phyloP scores from a whole-genome alignment of 495 filamentous ascomycete species.

The Penicillium steckii region DNA sequence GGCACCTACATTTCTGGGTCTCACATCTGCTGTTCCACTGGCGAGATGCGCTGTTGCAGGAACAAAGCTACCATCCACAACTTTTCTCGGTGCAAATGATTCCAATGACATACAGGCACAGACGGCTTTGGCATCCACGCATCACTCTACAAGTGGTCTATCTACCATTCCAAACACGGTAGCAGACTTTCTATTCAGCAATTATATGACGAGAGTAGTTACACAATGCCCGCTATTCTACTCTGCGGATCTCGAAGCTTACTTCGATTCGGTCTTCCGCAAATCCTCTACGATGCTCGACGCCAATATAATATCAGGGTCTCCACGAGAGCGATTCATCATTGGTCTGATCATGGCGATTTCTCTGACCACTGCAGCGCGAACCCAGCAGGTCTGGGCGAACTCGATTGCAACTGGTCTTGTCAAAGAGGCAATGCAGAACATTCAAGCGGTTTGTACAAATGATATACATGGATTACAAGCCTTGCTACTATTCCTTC shows the following conservation, averaged over 20 bases:
- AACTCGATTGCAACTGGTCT: background rate
- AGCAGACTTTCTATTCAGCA: background rate
- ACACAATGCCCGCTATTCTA: background rate
- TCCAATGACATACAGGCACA: background rate
- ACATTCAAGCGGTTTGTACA: background rate
- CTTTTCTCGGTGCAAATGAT: background rate
- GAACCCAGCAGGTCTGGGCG: background rate
- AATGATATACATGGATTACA: background rate
- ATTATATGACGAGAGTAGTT: background rate
- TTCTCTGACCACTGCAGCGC: background rate
- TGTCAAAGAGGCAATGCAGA: background rate
- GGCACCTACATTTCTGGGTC: background rate
- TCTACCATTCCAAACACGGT: background rate
- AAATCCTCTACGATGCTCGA: background rate
- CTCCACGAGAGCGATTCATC: background rate
- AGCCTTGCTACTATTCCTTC: background rate
- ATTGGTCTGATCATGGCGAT: background rate
- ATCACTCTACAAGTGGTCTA: background rate
- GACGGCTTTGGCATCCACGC: background rate
- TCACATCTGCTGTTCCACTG: background rate
- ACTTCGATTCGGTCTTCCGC: background rate
- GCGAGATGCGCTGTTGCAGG: background rate
- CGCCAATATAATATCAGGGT: background rate
- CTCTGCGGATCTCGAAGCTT: background rate
- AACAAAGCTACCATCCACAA: background rate